These are phyloP conservation scores for Fusarium sterilihyphosum DNA, from an alignment of 2,329 filamentous ascomycete genomes.

Conservation along the genomic window DNA sequence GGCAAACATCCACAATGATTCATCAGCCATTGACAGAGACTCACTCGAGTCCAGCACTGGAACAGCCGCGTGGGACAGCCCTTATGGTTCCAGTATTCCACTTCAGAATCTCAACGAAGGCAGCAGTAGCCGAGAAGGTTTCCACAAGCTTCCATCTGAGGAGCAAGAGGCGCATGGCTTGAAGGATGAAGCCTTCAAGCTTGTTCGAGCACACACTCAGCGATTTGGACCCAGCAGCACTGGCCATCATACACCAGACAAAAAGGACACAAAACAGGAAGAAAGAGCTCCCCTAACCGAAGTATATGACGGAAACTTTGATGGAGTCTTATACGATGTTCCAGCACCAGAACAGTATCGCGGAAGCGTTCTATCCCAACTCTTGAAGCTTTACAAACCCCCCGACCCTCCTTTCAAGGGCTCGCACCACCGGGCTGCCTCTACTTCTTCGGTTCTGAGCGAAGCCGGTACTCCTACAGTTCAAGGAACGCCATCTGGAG, in stretches of 20 bases:
- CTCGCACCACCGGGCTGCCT: conserved; percentile 39
- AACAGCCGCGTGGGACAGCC: conserved; percentile 40
- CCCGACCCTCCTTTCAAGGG: conserved; percentile 40
- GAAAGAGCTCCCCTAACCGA: conserved; percentile 44
- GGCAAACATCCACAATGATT: conserved; percentile 51
- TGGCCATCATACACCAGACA: conserved; percentile 4
- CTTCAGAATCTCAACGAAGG: conserved; percentile 46
- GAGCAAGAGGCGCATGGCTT: conserved; percentile 20
- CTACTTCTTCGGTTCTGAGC: conserved; percentile 42
- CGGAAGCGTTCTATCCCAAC: conserved; percentile 57
- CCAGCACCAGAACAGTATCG: conserved; percentile 55
- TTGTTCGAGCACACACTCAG: conserved; percentile 56
- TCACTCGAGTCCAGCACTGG: conserved; percentile 52
- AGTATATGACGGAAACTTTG: conserved; percentile 52
- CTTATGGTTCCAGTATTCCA: conserved; percentile 43
- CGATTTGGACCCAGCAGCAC: conserved; percentile 29
- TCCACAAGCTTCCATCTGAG: conserved; percentile 23
- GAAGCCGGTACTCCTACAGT: conserved; percentile 49
- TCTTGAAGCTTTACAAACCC: conserved; percentile 58
- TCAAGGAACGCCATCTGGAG: conserved; percentile 50
- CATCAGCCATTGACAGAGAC: conserved; percentile 47
- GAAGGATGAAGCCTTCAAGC: conserved; percentile 52
- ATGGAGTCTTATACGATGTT: conserved; percentile 53
- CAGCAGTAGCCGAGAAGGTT: conserved; percentile 26
- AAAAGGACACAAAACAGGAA: conserved; percentile 22